These are phyloP conservation scores for Raffaelea arxii DNA, from an alignment of 2,329 filamentous ascomycete genomes.

Conservation along the genomic window DNA sequence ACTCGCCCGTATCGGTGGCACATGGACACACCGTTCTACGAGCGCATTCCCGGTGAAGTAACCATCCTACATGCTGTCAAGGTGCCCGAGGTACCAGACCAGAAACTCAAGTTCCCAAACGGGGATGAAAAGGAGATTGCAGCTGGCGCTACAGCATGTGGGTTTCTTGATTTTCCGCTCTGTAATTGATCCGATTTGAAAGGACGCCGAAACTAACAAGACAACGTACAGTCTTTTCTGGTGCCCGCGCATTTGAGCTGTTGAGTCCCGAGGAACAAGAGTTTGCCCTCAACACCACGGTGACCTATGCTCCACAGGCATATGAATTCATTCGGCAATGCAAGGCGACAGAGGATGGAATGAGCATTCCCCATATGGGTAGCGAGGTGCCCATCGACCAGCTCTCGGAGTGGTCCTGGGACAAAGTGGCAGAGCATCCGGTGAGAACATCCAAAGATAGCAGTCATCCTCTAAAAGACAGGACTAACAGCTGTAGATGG, in stretches of 20 bases:
- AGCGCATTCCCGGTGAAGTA: slow-evolving; percentile 59
- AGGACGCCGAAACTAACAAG: neutral
- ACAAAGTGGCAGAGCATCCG: slow-evolving; percentile 12
- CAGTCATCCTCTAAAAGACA: neutral
- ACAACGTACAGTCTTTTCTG: slow-evolving; percentile 7
- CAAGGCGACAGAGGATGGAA: slow-evolving; percentile 18
- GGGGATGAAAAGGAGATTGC: slow-evolving; percentile 9
- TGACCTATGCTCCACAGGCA: slow-evolving; percentile 11
- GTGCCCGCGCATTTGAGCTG: slow-evolving; percentile 10
- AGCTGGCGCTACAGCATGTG: slow-evolving; percentile 10
- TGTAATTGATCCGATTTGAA: no score
- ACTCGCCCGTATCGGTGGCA: slow-evolving; percentile 44
- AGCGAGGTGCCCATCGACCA: slow-evolving; percentile 3
- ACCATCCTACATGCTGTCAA: slow-evolving; percentile 63
- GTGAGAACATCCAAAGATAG: slow-evolving; percentile 20
- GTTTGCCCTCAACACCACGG: slow-evolving; percentile 10
- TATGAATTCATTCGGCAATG: slow-evolving; percentile 31
- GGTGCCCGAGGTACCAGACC: slow-evolving; percentile 41
- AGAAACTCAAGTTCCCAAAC: slow-evolving; percentile 8
- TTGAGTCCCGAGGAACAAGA: slow-evolving; percentile 9
- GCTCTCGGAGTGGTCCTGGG: slow-evolving; percentile 9
- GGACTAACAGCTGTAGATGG: slow-evolving; percentile 53
- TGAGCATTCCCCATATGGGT: slow-evolving; percentile 8
- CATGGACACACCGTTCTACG: slow-evolving; percentile 68
- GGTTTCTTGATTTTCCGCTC: neutral